A percentile compares a stretch with the other conserved stretches of the same genome.
Evolutionary conservation across 1,284 basidiomycete species (phyloP).

Genomic region (Naganishia liquefaciens): DNA sequence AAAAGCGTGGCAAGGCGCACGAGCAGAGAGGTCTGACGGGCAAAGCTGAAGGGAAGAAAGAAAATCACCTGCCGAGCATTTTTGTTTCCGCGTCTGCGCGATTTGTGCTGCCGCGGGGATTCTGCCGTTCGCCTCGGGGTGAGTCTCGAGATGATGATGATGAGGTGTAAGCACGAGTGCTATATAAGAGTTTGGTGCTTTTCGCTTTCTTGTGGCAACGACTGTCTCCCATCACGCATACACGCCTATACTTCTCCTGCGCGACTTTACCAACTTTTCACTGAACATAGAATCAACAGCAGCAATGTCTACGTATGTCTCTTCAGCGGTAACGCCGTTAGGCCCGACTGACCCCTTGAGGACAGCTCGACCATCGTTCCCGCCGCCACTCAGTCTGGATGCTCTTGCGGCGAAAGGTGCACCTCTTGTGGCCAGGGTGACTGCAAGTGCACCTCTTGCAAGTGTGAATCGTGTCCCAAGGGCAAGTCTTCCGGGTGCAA

Average conservation of each 20-base stretch:
- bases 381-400: conserved; percentile 20
- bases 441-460: conserved; percentile 22
- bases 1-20: not conserved
- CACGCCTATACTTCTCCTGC: not conserved
- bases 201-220: no score
- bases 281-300: not conserved
- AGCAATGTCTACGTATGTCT: conserved; percentile 20
- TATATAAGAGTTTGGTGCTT: not conserved
- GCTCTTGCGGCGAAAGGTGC: conserved; percentile 20
- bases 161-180: not conserved
- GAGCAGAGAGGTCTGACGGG: not conserved
- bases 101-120: conserved; percentile 7
- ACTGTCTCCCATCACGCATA: not conserved
- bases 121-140: not conserved
- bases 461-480: conserved; percentile 22
- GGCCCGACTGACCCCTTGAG: not conserved
- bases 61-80: no score
- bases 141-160: not conserved
- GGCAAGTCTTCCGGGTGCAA: conserved; percentile 20
- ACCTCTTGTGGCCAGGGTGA: conserved; percentile 11
- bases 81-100: conserved; percentile 13
- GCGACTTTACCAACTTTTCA: not conserved
- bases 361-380: conserved; percentile 20
- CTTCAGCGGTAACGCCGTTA: no score
- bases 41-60: not conserved